Base-by-base conservation (phyloP, 371 early-diverging fungal genomes). In the Zychaea mexicana region DNA sequence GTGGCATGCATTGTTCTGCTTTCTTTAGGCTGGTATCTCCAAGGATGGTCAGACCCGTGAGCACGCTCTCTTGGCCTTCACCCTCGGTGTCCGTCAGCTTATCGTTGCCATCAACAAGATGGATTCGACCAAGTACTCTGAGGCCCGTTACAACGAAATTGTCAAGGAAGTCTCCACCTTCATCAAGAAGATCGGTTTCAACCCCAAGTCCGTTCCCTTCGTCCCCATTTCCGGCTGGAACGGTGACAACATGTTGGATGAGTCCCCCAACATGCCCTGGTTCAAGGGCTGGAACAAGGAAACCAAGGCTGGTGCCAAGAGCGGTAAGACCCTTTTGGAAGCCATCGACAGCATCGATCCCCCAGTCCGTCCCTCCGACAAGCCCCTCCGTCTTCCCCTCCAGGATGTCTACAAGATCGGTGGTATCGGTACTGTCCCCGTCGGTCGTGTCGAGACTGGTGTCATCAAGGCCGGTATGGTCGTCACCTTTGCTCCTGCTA, bases 31-130 rank as follows among this genome's bases (percentile, higher is more conserved):
- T 81, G 99, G 98, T 94, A 96, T 96, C 79, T 94, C 95, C 90
- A 95, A 95, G 81, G 96, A 95, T 77, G 99, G 99, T 70, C 99
- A 98, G 86, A 99, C 99, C 84, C 96, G 98, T 88, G 98, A 99
- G 89, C 99, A 99, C 93, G 96, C 99, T 70, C 90, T 97, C 71
- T 91, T 99, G 58, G 96, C 98, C 66, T 93, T 89, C 93, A 94
- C 95, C 85, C 92, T 96, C 68, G 97, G 97, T 90, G 96, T 98
- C 84, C 92, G 87, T 82, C 96, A 97, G 89, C 90, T 98, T 77
- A 94, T 97, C 65, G 96, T 98, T 73, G 96, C 95, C 79, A 90
- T 97, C 88, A 98, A 98, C 96, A 98, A 98, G 95, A 96, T 98
- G 96, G 97, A 98, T 92, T 88, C 96, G 78, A 91, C 89, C 92